Evolutionary conservation across 805 yeast species (phyloP), one percentile per base, ranked within the genome.

Genomic region (Nadsonia fulvescens): DNA sequence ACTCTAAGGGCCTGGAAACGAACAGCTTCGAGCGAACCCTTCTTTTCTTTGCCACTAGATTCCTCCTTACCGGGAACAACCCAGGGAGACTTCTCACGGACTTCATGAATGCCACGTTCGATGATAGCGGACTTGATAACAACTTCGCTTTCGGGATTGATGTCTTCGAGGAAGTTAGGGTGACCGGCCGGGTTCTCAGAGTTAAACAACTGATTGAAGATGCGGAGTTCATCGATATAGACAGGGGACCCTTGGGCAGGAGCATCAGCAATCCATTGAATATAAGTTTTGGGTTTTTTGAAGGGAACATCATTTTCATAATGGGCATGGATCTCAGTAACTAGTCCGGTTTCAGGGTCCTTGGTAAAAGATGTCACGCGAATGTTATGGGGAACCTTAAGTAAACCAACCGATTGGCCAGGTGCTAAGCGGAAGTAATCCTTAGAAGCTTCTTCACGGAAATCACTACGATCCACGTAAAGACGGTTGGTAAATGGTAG

Each of bases 1-100:
- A 79, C 86, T 56, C 98, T 70, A 52, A 89, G 66, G 15, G 93
- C 98, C 58, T 89, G 98, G 81, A 89, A 89, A 53, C 98, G 69
- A 16, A 78, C 81, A n/a, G 83, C 66, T 49, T 83, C 92, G 23
- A 70, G 66, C 3, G 68, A 63, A 12, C 62, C 52, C 35, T 61
- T 54, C 17, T 61, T 61, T 20, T 53, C 52, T 33, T 63, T 61
- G 48, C 89, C 95, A 38, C 64, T 60, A 37, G 82, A 74, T 44
- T 63, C 61, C 26, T 59, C 52, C 25, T 40, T 50, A 16, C 63
- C 60, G 15, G 71, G 61, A 15, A 28, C 30, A 20, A 57, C 61
- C 70, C 86, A 66, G 32, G 95, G 95, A 14, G 86, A 70, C 37
- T 65, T 69, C 33, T 51, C 49, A 39, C 66, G 54, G 29, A 89